Evolutionary conservation across 2,329 filamentous ascomycete genomes (phyloP), one percentile per base, ranked within the genome.

Genomic region (Grosmannia huntii): DNA sequence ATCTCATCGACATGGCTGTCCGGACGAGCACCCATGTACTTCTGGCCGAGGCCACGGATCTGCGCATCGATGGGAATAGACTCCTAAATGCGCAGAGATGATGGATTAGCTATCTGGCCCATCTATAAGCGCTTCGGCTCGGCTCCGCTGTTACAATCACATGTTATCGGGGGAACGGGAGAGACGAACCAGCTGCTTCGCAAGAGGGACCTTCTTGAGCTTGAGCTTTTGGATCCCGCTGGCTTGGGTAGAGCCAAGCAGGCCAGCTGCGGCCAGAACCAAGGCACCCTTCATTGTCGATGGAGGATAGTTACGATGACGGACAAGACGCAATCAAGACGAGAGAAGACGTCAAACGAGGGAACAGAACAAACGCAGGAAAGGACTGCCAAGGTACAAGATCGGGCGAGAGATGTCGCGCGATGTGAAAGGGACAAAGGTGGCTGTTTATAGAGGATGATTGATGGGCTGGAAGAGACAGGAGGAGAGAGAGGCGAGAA

Each of bases 161-260:
- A 36, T 19, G 31, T 49, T 9, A 38, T 38, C 44, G 27, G 44
- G n/a, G 21, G 14, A 38, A 28, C 12, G 21, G 41, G 48, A 48
- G 51, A 23, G 33, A 60, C 87, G 71, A 78, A 95, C 91, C 69
- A 99, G 83, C 78, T 97, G 94, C 73, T 97, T 89, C 55, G 85
- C 82, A 60, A 99, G 79, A 65, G 94, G 87, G 62, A 97, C 78
- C 86, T 99, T 99, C 82, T 96, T 88, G 69, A 99, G 86, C 82
- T 95, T 94, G 82, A 96, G 86, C 81, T 90, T 95, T 84, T 97
- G 90, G 65, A 96, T 80, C 68, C 85, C 90, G 66, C 54, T 36
- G 21, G 90, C 92, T 70, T 88, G 82, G 71, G 87, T 87, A 25
- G 86, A 84, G 78, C 88, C 87, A 69, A 91, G 80, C 79, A 95